These are phyloP conservation scores for Russula earlei DNA, from an alignment of 768 basidiomycete species.

Conservation along the genomic window DNA sequence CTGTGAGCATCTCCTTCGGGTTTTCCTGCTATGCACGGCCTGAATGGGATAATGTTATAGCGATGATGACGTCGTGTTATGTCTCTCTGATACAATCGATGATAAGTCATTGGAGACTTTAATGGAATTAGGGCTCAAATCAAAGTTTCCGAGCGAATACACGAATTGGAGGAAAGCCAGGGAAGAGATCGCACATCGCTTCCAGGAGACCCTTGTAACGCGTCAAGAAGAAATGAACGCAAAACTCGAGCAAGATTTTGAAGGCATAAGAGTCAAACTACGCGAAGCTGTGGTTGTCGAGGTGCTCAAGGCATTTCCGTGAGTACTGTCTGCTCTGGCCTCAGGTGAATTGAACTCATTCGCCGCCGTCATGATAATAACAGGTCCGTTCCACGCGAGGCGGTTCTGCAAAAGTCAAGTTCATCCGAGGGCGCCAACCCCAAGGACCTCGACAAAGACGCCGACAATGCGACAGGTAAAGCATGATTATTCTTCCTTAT, in stretches of 20 bases:
- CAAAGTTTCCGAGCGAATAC: neutral
- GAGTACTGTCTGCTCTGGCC: neutral
- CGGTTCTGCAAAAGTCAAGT: neutral
- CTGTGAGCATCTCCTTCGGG: neutral
- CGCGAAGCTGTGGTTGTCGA: neutral
- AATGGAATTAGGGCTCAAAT: neutral
- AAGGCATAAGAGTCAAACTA: neutral
- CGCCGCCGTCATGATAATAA: neutral
- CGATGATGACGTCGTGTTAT: conserved; percentile 1
- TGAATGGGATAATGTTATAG: neutral
- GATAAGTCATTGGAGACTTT: conserved; percentile 2
- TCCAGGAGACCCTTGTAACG: neutral
- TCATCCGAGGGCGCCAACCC: neutral
- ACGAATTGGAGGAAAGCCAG: neutral
- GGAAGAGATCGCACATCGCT: neutral
- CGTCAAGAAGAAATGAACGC: neutral
- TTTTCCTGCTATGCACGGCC: neutral
- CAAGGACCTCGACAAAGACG: neutral
- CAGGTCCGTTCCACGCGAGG: conserved; percentile 4
- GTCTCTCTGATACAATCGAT: conserved; percentile 9
- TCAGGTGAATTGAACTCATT: neutral
- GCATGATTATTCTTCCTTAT: too few species aligned
- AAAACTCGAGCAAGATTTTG: neutral
- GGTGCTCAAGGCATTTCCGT: conserved; percentile 5
- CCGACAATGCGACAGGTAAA: neutral